Evolutionary conservation across 1,284 basidiomycete species (phyloP).

Genomic region (Athelia psychrophila): DNA sequence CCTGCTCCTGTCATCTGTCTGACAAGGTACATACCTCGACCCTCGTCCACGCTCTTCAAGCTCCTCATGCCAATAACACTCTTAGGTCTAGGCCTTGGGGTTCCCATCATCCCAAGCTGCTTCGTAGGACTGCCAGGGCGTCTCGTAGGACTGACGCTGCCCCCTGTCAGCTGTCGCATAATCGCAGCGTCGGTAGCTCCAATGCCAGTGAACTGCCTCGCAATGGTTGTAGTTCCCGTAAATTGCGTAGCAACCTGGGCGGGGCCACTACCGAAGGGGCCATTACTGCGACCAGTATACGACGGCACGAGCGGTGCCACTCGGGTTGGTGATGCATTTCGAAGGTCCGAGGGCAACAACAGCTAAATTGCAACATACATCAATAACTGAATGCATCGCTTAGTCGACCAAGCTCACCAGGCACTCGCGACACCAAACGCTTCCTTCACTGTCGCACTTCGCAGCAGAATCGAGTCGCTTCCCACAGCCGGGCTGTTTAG

Average conservation of each 20-base stretch:
- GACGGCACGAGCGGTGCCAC: slow-evolving; percentile 40
- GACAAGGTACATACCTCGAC: slow-evolving; percentile 63
- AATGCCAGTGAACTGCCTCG: slow-evolving; percentile 71
- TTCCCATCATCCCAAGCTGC: slow-evolving; percentile 34
- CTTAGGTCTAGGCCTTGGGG: slow-evolving; percentile 48
- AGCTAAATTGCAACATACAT: slow-evolving; percentile 37
- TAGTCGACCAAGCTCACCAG: slow-evolving; percentile 44
- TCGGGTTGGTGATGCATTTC: slow-evolving; percentile 45
- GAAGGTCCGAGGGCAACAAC: slow-evolving; percentile 47
- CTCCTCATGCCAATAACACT: slow-evolving; percentile 58
- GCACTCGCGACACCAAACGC: slow-evolving; percentile 82
- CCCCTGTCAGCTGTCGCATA: slow-evolving; percentile 62
- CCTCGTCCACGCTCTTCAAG: slow-evolving; percentile 56
- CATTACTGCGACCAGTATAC: slow-evolving; percentile 41
- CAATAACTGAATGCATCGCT: slow-evolving; percentile 6
- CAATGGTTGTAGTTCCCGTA: slow-evolving; percentile 70
- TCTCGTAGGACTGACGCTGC: slow-evolving; percentile 59
- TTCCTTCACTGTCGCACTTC: slow-evolving; percentile 66
- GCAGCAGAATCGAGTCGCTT: slow-evolving; percentile 81
- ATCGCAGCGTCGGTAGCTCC: slow-evolving; percentile 43
- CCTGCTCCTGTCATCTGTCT: slow-evolving; percentile 62
- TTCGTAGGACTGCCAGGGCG: slow-evolving; percentile 56
- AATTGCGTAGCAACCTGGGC: slow-evolving; percentile 44
- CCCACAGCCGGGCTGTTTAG: slow-evolving; percentile 65
- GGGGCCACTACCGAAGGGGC: slow-evolving; percentile 17